Evolutionary conservation across 371 early-diverging fungal species (phyloP), one percentile per base, ranked within the genome.

Genomic region (Nematocida sp.): DNA sequence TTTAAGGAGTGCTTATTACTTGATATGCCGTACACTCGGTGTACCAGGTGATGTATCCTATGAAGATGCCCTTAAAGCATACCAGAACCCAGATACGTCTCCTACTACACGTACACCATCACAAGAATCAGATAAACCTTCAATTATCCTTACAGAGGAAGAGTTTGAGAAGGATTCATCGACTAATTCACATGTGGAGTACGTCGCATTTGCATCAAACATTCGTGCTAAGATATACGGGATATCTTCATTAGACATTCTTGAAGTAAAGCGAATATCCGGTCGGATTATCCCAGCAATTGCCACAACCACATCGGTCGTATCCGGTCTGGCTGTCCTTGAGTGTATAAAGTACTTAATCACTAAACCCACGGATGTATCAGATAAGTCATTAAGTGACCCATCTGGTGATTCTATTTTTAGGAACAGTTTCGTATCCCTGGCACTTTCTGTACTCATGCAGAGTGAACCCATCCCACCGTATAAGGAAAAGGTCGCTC

Each of bases 261-360:
- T 92, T 88, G 92, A 92, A 87, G 94, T 96, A 83, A 98, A 96
- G 90, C 93, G 94, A 84, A 96, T 99, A 89, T 98, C 99, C 3
- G 99, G 99, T 50, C 94, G 94, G 88, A 99, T 99, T 83, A 98
- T 99, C 83, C 99, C 99, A 33, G 99, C 99, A 55, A 99, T 99
- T 89, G 98, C 99, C 7, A 99, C 99, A 2, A 99, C 99, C 0
- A 99, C 99, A 0, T 93, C 98, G 9, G 89, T 98, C 83, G 94
- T 99, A 5, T 95, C 97, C 45, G 99, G 98, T 54, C 89, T 99
- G 52, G 94, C 95, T 18, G 94, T 95, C 86, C 89, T 98, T 71
- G 99, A 99, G 89, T 83, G 84, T 23, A 84, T 87, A 4, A 86
- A 86, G 67, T 84, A 83, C 69, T 42, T 81, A 4, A 13, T 86